These are phyloP conservation scores for Cladosporium sp. DNA, from an alignment of 2,329 filamentous ascomycete genomes.

Conservation along the genomic window DNA sequence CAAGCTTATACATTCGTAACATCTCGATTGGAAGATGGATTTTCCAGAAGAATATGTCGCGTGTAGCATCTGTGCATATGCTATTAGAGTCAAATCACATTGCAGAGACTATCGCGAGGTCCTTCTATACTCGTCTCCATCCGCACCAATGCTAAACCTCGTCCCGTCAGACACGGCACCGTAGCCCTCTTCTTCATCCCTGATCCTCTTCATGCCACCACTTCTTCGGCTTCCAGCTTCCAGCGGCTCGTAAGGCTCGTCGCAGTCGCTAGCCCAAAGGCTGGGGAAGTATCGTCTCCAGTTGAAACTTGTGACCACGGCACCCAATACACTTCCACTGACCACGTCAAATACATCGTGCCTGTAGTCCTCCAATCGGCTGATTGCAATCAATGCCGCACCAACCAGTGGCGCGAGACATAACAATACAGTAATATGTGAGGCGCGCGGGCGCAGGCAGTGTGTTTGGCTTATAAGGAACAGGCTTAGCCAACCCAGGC, in stretches of 20 bases:
- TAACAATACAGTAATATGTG: constrained; percentile 52
- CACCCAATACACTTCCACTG: constrained; percentile 51
- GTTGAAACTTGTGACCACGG: constrained; percentile 53
- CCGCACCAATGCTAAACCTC: constrained; percentile 13
- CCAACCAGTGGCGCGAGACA: constrained; percentile 53
- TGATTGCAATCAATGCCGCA: constrained; percentile 58
- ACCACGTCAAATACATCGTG: constrained; percentile 63
- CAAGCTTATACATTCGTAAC: too few relatives aligned
- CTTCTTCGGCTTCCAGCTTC: constrained; percentile 16
- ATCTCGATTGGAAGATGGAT: too few relatives aligned
- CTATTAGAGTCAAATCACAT: too few relatives aligned
- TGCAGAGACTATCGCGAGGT: constrained; percentile 5
- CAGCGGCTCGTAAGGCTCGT: constrained; percentile 45
- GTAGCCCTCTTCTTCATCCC: constrained; percentile 11
- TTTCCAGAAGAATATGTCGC: too few relatives aligned
- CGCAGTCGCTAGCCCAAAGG: constrained; percentile 47
- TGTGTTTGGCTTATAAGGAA: constrained; percentile 57
- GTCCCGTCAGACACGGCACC: constrained; percentile 6
- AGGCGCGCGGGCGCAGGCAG: constrained; percentile 55
- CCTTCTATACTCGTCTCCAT: constrained; percentile 13
- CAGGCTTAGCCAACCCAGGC: constrained; percentile 65
- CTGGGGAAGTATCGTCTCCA: constrained; percentile 59
- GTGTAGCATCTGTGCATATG: too few relatives aligned
- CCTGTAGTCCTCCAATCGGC: constrained; percentile 59
- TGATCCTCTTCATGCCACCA: background rate